Base-by-base conservation (phyloP, 495 filamentous ascomycete species). In the Ramalina intermedia region DNA sequence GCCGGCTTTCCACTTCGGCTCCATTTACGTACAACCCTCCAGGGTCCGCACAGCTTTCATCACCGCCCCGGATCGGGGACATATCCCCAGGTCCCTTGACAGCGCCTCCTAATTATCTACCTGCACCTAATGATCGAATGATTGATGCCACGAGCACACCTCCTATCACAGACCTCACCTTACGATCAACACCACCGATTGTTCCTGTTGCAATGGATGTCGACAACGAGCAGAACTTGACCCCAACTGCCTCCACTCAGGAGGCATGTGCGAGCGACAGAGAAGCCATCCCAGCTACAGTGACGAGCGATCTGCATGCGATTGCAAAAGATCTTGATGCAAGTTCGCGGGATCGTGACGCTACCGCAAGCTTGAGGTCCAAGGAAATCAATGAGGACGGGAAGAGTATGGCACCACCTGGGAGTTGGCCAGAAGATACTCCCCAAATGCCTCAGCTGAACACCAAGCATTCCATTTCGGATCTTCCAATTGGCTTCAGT, bases 41-140 rank as follows among this genome's bases (percentile, higher is more conserved):
- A 12, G 47, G 48, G 38, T 50, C 59, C 16, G 46, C 52, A 24
- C 49, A 53, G 24, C 50, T 52, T 9, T 14, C 21, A 43, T 37
- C 53, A 26, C 41, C 40, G 20, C 17, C 47, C 16, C 42, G 43
- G 17, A 37, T 46, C 18, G 55, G 53, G 13, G 44, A 51, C 29
- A 50, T 63, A 18, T 72, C 71, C 2, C 73, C 75, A 1, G 75
- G 75, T 0, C 75, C 75, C 2, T 76, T 74, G 13, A 79, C 75
- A 14, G 75, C 75, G 1, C 75, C 75, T 35, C 51, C 55, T 43
- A 37, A 57, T 43, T 50, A 58, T 45, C 48, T 46, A 54, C 50
- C 46, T 47, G 49, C 56, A 23, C 50, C 49, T 24, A 43, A 41
- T 33, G 29, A 33, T 33, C 29, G 12, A 33, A 9, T 13, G 29